A percentile compares a stretch with the other conserved stretches of the same genome.
phyloP scores from a whole-genome alignment of 352 stramenopile species.

The Aphanomyces invadans region DNA sequence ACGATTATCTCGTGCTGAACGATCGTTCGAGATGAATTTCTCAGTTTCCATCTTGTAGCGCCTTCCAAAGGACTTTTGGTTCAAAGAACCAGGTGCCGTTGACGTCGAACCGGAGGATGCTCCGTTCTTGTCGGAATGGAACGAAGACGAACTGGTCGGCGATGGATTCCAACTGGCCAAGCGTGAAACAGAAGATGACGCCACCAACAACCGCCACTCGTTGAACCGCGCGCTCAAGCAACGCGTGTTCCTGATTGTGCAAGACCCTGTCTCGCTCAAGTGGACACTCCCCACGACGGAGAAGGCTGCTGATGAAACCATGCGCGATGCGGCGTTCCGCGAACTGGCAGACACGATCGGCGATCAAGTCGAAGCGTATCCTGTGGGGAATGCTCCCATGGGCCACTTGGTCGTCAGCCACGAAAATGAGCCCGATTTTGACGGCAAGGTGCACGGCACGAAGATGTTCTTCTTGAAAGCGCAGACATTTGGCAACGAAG shows the following conservation, averaged over 20 bases:
- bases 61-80: conserved; percentile 78
- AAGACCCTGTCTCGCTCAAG: conserved; percentile 50
- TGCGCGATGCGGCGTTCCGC: conserved; percentile 68
- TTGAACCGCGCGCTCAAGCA: conserved; percentile 76
- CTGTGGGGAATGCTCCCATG: conserved; percentile 66
- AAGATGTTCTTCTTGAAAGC: conserved; percentile 87
- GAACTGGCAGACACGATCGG: conserved; percentile 42
- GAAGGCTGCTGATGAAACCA: conserved; percentile 59
- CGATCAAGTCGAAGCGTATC: conserved; percentile 39
- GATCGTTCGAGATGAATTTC: background rate
- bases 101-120: conserved; percentile 74
- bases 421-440: conserved; percentile 31
- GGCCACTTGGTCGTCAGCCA: conserved; percentile 68
- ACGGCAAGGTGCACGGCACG: conserved; percentile 52
- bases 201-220: conserved; percentile 75
- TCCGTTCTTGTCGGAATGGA: conserved; percentile 43
- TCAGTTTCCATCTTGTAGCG: conserved; percentile 27
- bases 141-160: conserved; percentile 58
- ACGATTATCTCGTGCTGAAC: background rate
- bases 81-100: conserved; percentile 62
- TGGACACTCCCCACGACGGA: conserved; percentile 74
- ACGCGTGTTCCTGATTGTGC: conserved; percentile 70
- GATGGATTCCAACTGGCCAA: conserved; percentile 68
- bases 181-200: conserved; percentile 61
- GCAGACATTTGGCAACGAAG: conserved; percentile 50